Base-by-base conservation (phyloP, 2,329 filamentous ascomycete genomes). In the Emmonsiellopsis sp. region DNA sequence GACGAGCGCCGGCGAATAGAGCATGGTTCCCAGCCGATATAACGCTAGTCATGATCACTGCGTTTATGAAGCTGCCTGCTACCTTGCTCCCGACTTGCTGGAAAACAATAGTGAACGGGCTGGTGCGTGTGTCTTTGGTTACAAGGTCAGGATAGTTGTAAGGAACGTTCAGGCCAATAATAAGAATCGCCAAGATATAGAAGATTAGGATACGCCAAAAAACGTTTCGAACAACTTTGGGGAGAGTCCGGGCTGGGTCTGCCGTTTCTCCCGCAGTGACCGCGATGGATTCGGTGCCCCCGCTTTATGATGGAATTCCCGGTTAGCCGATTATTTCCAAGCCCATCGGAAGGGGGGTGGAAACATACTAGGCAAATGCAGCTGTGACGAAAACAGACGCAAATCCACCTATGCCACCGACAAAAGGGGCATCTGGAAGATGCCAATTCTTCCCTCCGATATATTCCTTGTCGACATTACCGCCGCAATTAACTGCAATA, bases 211-310 rank as follows among this genome's bases (percentile, higher is more conserved):
- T 82, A 5, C 82, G 77, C 79, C 79, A 84, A 61, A 84, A 84
- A 40, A 84, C 81, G 53, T 85, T 84, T 58, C 80, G 80, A 45
- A 85, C 79, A 2, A 84, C 83, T 2, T 76, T 75, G 1, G 83
- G 83, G 36, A 86, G 69, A 53, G 76, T 84, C 57, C 75, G 76
- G 14, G 78, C 74, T 0, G 83, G 83, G 58, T 85, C 75, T 58
- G 78, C 80, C 2, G 83, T 85, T 64, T 86, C 83, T 43, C 82
- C 82, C 1, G 82, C 82, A 0, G 83, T 84, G 54, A 85, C 82
- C 49, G 81, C 82, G 48, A 85, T 83, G 36, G 77, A 80, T 64
- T 85, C 82, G 2, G 81, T 84, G 51, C 82, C 83, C 36, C 78
- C 77, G 54, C 73, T 74, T 31, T 33, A 34, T 9, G 21, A 17